Percentiles rank a stretch among this genome's conserved stretches.
Evolutionary conservation across 805 yeast genomes (phyloP).

Genomic region (Myxozyma neotropica): DNA sequence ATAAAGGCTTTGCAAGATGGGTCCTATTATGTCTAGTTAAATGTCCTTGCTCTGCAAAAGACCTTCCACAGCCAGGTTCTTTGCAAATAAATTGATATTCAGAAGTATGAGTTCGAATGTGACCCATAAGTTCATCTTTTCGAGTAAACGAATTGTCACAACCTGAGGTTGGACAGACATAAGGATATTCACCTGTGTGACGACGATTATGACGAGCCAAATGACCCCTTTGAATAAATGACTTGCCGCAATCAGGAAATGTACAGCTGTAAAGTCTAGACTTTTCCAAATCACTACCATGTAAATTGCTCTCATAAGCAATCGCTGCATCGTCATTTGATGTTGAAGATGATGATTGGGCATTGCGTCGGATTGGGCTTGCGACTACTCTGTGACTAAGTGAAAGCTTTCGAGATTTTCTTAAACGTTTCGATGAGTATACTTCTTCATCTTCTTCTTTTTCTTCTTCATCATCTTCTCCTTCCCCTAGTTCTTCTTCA

Average conservation of each 20-base stretch:
- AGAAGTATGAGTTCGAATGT: constrained; percentile 46
- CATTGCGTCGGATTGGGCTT: too few relatives aligned
- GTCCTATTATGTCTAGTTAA: constrained; percentile 69
- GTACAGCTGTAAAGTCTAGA: constrained; percentile 67
- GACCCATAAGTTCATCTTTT: constrained; percentile 76
- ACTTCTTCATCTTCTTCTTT: not conserved
- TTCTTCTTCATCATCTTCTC: not conserved
- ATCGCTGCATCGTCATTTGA: not conserved
- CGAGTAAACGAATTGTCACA: constrained; percentile 72
- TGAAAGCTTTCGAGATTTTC: not conserved
- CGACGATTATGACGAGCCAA: constrained; percentile 77
- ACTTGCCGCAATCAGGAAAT: constrained; percentile 67
- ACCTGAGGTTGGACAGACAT: constrained; percentile 53
- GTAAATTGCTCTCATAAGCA: not conserved
- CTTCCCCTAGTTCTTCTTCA: not conserved
- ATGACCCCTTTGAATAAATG: constrained; percentile 78
- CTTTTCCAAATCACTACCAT: not conserved
- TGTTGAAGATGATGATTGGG: too few relatives aligned
- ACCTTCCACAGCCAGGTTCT: constrained; percentile 65
- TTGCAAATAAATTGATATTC: constrained; percentile 47
- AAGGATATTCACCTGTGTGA: constrained; percentile 80
- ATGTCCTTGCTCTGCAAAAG: constrained; percentile 64
- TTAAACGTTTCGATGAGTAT: not conserved
- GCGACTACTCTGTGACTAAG: not conserved
- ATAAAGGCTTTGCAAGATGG: constrained; percentile 56